These are phyloP conservation scores for Lachancea nothofagi DNA, from an alignment of 805 yeast species.

Conservation along the genomic window DNA sequence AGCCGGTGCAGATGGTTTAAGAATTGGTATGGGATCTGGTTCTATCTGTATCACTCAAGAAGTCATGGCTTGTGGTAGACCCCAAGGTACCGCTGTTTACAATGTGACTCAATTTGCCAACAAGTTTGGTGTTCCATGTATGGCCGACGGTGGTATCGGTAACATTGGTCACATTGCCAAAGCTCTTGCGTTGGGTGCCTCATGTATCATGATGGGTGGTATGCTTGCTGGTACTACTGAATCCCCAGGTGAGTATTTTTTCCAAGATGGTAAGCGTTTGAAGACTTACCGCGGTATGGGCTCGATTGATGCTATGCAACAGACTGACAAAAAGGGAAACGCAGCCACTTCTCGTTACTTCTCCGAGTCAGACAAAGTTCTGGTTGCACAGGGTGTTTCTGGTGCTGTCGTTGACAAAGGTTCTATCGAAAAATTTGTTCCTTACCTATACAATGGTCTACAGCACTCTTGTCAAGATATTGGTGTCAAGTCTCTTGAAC, in stretches of 20 bases:
- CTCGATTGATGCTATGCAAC: slow-evolving; percentile 97
- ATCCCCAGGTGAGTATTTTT: slow-evolving; percentile 97
- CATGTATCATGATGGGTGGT: slow-evolving; percentile 99
- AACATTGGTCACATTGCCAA: slow-evolving; percentile 98
- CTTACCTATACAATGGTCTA: slow-evolving; percentile 89
- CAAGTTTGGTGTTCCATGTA: slow-evolving; percentile 95
- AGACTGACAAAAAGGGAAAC: slow-evolving; percentile 79
- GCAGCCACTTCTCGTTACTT: slow-evolving; percentile 98
- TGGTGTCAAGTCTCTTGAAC: slow-evolving; percentile 67
- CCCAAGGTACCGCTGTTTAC: slow-evolving; percentile 98
- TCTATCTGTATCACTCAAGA: slow-evolving; percentile 99
- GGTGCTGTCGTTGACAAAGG: slow-evolving; percentile 98
- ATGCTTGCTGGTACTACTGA: slow-evolving; percentile 97
- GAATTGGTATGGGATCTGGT: slow-evolving; percentile 99
- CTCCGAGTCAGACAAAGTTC: slow-evolving; percentile 89
- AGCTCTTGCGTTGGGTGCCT: slow-evolving; percentile 95
- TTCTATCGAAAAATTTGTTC: slow-evolving; percentile 86
- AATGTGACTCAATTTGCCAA: slow-evolving; percentile 90
- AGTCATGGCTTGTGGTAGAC: slow-evolving; percentile 99
- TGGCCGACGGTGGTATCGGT: slow-evolving; percentile 99
- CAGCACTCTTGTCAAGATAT: slow-evolving; percentile 99
- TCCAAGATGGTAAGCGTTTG: slow-evolving; percentile 96
- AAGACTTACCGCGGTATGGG: slow-evolving; percentile 99
- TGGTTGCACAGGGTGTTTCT: slow-evolving; percentile 98
- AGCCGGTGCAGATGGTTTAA: slow-evolving; percentile 96